phyloP scores from a whole-genome alignment of 208 protist species.

The Novymonas esmeraldas region DNA sequence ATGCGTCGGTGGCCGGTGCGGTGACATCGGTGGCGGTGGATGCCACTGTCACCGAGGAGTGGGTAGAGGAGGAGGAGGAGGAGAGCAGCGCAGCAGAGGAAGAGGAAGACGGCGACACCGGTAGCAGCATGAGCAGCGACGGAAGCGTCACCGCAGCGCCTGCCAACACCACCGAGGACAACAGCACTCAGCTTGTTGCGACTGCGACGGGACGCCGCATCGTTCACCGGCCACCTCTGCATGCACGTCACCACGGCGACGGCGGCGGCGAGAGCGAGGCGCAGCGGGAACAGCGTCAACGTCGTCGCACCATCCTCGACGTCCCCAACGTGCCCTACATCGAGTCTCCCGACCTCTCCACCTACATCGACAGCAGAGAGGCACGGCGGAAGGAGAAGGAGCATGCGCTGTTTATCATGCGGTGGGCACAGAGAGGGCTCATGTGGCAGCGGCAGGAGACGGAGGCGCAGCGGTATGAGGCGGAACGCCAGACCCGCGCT shows the following conservation, averaged over 20 bases:
- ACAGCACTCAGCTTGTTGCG: not conserved
- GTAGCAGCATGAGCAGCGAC: too few relatives aligned
- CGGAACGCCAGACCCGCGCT: not conserved
- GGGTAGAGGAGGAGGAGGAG: not conserved
- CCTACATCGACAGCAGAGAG: constrained; percentile 10
- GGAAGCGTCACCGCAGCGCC: too few relatives aligned
- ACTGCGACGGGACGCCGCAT: not conserved
- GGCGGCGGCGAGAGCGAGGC: not conserved
- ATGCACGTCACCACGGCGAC: not conserved
- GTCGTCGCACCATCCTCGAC: constrained; percentile 27
- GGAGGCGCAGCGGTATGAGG: constrained; percentile 29
- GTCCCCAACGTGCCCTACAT: constrained; percentile 31
- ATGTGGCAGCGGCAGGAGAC: constrained; percentile 31
- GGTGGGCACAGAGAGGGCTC: constrained; percentile 36
- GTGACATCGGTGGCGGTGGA: not conserved
- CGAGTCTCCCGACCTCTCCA: constrained; percentile 30
- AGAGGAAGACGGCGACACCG: too few relatives aligned
- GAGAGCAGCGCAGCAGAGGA: too few relatives aligned
- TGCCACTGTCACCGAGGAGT: not conserved
- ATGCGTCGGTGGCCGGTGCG: not conserved
- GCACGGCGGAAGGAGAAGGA: constrained; percentile 18
- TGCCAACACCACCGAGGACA: not conserved
- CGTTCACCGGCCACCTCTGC: constrained; percentile 5
- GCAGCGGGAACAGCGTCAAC: constrained; percentile 7
- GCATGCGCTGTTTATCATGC: constrained; percentile 18